Conservation (phyloP, 2,329 filamentous ascomycete species). For the Apiospora kogelbergensis region DNA sequence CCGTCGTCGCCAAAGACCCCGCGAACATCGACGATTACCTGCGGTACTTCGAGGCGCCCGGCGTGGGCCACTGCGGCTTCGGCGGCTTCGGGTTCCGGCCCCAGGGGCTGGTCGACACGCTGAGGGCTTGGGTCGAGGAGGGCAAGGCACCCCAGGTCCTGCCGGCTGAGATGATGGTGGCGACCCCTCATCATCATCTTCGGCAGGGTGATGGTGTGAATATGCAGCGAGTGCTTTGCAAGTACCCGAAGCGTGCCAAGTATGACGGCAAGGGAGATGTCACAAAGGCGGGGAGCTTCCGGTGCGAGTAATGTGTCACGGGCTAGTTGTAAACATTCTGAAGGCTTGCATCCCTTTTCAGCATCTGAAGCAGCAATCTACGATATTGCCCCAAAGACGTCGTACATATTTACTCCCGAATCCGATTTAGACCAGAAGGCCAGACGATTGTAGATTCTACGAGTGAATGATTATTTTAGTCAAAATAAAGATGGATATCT, state of each 20-base stretch:
- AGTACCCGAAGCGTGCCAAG: background rate
- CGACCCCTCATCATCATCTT: background rate
- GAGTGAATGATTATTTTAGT: too few relatives aligned
- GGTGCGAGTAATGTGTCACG: background rate
- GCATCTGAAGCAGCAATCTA: too few relatives aligned
- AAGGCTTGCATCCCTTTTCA: too few relatives aligned
- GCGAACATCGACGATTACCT: background rate
- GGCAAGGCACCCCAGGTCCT: background rate
- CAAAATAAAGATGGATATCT: too few relatives aligned
- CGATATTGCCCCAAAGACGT: too few relatives aligned
- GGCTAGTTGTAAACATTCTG: too few relatives aligned
- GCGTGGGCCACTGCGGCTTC: constrained; percentile 1
- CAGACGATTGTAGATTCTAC: too few relatives aligned
- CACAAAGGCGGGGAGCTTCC: background rate
- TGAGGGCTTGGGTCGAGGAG: constrained; percentile 1
- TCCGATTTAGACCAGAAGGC: too few relatives aligned
- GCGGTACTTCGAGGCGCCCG: constrained; percentile 1
- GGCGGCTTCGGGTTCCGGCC: background rate
- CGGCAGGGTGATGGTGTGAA: background rate
- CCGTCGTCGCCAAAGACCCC: background rate
- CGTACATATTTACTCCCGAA: too few relatives aligned
- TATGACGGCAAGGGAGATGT: background rate
- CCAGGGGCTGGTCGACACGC: background rate
- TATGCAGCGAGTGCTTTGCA: background rate
- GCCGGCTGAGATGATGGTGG: background rate